Evolutionary conservation across 306 rosid species (phyloP), one percentile per base, ranked within the genome.

Genomic region (Inga oerstediana): DNA sequence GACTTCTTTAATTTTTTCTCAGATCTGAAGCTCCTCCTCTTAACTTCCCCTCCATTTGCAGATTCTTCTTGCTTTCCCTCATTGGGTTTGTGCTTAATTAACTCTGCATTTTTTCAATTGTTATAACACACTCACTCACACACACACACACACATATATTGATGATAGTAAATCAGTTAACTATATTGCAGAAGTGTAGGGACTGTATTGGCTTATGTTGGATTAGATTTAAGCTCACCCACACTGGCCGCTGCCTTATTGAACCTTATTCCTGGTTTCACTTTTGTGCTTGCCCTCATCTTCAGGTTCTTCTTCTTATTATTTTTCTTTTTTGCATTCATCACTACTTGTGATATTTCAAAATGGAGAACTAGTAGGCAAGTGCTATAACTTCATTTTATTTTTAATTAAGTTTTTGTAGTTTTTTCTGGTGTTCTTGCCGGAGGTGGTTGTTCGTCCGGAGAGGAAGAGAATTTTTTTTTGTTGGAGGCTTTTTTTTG

Each of bases 181-280:
- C 20, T 1, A 0, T 72, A 5, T 52, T 52, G 76, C 89, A 91
- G 92, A 62, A 69, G 73, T 65, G 78, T 52, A 62, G 88, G 35
- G 24, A 70, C 75, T 19, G 75, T 87, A 65, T 34, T 80, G 35
- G 71, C 84, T 68, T 84, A 87, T 78, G 79, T 81, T 66, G 94
- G 92, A 64, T 70, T 89, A 70, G 87, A 86, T 17, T 80, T 85
- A 17, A 86, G 94, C 84, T 91, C 94, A 32, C 85, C 92, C 2
- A 82, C 85, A 4, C 91, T 91, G 72, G 81, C 78, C 1, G 80
- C 90, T 1, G 91, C 92, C 41, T 80, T 86, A 75, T 86, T 89
- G 35, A 91, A 89, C 65, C 85, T 89, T 74, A 73, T 86, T 67
- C 92, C 94, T 44, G 89, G 92, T 44, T 87, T 89, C 72, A 91